Conservation (phyloP, 805 yeast species). For the Millerozyma acaciae region DNA sequence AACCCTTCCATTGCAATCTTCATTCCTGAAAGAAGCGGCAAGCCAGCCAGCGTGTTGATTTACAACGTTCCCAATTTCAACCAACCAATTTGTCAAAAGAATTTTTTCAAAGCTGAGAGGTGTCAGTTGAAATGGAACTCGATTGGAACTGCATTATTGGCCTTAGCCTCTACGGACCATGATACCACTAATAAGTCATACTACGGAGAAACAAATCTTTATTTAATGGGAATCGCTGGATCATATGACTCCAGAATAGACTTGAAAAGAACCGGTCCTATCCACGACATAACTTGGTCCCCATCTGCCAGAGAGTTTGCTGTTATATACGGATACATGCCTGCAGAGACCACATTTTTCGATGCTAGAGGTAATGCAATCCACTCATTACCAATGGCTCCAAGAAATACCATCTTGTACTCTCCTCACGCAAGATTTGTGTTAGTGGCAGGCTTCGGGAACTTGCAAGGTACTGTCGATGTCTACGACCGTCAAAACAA, state of each 20-base stretch:
- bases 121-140: slow-evolving; percentile 92
- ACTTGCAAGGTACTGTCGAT: slow-evolving; percentile 94
- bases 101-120: slow-evolving; percentile 92
- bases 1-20: slow-evolving; percentile 89
- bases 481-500: slow-evolving; percentile 87
- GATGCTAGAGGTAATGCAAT: slow-evolving; percentile 90
- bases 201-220: slow-evolving; percentile 93
- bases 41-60: slow-evolving; percentile 84
- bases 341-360: slow-evolving; percentile 89
- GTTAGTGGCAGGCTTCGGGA: slow-evolving; percentile 96
- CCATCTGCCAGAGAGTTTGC: slow-evolving; percentile 96
- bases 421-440: slow-evolving; percentile 93
- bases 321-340: slow-evolving; percentile 96
- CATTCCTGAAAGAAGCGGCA: slow-evolving; percentile 79
- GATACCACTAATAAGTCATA: slow-evolving; percentile 91
- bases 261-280: slow-evolving; percentile 91
- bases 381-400: slow-evolving; percentile 77
- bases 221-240: slow-evolving; percentile 87
- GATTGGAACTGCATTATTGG: slow-evolving; percentile 89
- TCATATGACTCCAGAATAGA: slow-evolving; percentile 85
- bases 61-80: slow-evolving; percentile 73
- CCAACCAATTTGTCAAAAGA: slow-evolving; percentile 79
- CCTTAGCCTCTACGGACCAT: slow-evolving; percentile 92
- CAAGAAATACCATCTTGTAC: slow-evolving; percentile 84
- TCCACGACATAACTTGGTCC: slow-evolving; percentile 96